phyloP scores from a whole-genome alignment of 495 filamentous ascomycete species.

The Penicillium soppii region DNA sequence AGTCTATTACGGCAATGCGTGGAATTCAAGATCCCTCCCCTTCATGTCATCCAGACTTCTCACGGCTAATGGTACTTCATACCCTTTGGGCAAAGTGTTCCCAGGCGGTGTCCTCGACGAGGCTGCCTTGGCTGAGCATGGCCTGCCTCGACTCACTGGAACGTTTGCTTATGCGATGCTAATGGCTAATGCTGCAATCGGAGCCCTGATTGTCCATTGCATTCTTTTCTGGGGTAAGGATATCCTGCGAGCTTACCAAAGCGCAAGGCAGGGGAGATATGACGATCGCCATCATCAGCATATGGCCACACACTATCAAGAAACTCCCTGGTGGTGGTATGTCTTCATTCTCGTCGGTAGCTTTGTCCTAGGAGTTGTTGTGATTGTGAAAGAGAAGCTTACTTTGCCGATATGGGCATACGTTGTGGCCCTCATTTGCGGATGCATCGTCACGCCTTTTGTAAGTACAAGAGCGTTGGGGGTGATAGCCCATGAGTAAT shows the following conservation, averaged over 20 bases:
- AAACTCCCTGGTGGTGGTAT: conserved; percentile 46
- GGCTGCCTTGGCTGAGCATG: too few species aligned
- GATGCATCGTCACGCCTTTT: conserved; percentile 27
- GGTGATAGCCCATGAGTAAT: too few species aligned
- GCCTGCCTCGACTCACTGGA: too few species aligned
- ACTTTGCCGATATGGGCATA: conserved; percentile 56
- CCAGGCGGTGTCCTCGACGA: too few species aligned
- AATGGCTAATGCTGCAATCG: conserved; percentile 19
- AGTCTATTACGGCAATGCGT: conserved; percentile 51
- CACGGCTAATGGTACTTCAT: conserved; percentile 22
- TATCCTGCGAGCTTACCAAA: conserved; percentile 23
- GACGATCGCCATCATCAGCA: conserved; percentile 45
- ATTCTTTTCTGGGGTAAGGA: conserved; percentile 31
- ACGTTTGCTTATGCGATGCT: too few species aligned
- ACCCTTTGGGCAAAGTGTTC: too few species aligned
- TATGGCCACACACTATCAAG: conserved; percentile 48
- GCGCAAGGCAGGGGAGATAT: conserved; percentile 16
- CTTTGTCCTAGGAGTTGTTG: conserved; percentile 44
- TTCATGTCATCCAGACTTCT: conserved; percentile 48
- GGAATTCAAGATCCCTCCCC: conserved; percentile 47
- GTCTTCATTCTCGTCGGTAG: conserved; percentile 21
- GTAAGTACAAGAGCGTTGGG: too few species aligned
- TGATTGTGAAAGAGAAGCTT: conserved; percentile 42
- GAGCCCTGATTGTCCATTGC: conserved; percentile 27
- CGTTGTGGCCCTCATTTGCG: conserved; percentile 38